phyloP scores from a whole-genome alignment of 441 rosid species.

The Pelargonium myrrhifolium region DNA sequence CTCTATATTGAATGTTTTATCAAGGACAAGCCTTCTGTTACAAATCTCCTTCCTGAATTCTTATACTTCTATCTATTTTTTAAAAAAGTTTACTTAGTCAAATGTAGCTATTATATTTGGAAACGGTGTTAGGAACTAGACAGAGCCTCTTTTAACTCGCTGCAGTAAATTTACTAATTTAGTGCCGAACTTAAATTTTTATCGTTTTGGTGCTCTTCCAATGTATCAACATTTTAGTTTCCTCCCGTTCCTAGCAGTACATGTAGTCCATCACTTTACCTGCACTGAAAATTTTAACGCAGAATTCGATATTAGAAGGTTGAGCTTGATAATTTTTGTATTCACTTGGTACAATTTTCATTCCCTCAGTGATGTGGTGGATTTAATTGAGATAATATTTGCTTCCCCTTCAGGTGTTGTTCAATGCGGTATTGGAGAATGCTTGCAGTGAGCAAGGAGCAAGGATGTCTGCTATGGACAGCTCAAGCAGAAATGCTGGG shows the following conservation, averaged over 20 bases:
- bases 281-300: not conserved
- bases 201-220: not conserved
- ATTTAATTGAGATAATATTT: not conserved
- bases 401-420: conserved; percentile 44
- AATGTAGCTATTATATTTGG: not conserved
- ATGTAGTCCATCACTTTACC: not conserved
- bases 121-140: not conserved
- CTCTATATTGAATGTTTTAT: not conserved
- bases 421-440: conserved; percentile 84
- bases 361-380: too few species aligned
- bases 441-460: conserved; percentile 96
- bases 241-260: too few species aligned
- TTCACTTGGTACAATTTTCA: too few species aligned
- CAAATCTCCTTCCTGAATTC: not conserved
- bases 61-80: not conserved
- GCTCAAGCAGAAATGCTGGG: conserved; percentile 96
- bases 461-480: conserved; percentile 98
- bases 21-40: not conserved
- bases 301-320: not conserved
- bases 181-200: too few species aligned
- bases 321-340: not conserved
- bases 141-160: too few species aligned
- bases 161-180: too few species aligned
- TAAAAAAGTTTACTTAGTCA: not conserved
- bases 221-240: too few species aligned